These are phyloP conservation scores for Ramaria rubella DNA, from an alignment of 768 basidiomycete genomes.

Conservation along the genomic window DNA sequence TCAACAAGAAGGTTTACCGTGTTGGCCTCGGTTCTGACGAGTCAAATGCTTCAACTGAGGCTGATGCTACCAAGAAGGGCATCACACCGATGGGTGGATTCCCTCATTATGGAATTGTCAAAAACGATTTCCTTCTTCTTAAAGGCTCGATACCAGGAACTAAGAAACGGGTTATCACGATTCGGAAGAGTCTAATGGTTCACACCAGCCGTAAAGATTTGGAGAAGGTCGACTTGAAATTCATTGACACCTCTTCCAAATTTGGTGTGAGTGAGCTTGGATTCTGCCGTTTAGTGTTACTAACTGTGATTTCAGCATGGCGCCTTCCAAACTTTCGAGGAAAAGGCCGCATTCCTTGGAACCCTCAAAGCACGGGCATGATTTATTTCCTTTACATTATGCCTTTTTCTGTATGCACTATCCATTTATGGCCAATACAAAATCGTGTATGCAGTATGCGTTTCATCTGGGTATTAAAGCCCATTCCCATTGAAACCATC, in stretches of 20 bases:
- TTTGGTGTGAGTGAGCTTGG: conserved; percentile 67
- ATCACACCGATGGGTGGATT: conserved; percentile 99
- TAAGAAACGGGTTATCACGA: conserved; percentile 96
- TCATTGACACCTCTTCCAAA: conserved; percentile 97
- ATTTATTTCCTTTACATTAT: conserved; percentile 26
- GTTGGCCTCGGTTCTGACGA: conserved; percentile 75
- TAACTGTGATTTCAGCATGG: conserved; percentile 56
- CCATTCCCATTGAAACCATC: background rate
- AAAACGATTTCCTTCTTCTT: conserved; percentile 96
- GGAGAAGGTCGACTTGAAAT: conserved; percentile 97
- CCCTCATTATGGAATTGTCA: conserved; percentile 98
- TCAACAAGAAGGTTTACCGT: conserved; percentile 99
- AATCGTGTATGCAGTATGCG: background rate
- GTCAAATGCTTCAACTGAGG: conserved; percentile 86
- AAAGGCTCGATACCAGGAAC: conserved; percentile 95
- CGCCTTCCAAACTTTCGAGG: conserved; percentile 93
- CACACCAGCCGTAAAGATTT: conserved; percentile 94
- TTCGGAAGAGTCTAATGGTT: conserved; percentile 95
- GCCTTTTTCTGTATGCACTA: conserved; percentile 5
- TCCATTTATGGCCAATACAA: background rate
- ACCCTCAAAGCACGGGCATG: conserved; percentile 79
- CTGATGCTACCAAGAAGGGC: conserved; percentile 86
- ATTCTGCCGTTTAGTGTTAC: background rate
- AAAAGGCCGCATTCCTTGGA: conserved; percentile 93
- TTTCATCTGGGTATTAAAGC: background rate